A percentile compares a stretch with the other conserved stretches of the same genome.
Evolutionary conservation across 2,329 filamentous ascomycete species (phyloP).

Genomic region (Ascochyta pisi): DNA sequence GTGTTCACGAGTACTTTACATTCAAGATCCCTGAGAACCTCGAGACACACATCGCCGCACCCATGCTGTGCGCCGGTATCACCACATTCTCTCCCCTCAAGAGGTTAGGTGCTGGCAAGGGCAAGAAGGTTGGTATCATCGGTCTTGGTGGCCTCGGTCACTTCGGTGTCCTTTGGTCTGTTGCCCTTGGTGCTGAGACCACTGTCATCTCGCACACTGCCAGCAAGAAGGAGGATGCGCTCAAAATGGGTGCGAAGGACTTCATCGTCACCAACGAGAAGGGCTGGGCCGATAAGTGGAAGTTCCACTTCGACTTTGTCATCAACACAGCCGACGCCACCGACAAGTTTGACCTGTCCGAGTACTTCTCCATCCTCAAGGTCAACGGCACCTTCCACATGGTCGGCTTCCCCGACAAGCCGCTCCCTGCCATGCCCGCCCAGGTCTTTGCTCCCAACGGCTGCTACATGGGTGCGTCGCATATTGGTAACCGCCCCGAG

Average conservation of each 20-base stretch:
- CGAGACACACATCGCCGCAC: constrained; percentile 66
- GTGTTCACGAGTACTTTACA: constrained; percentile 77
- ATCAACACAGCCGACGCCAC: constrained; percentile 76
- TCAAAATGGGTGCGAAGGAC: constrained; percentile 66
- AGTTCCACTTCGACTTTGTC: constrained; percentile 75
- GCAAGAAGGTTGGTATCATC: constrained; percentile 79
- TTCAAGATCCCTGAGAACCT: constrained; percentile 80
- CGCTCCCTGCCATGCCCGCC: constrained; percentile 72
- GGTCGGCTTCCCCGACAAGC: constrained; percentile 80
- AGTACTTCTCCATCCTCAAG: constrained; percentile 81
- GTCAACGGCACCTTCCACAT: constrained; percentile 82
- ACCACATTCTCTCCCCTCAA: constrained; percentile 81
- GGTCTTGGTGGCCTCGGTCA: constrained; percentile 65
- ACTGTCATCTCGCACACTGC: constrained; percentile 67
- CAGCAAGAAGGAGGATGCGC: constrained; percentile 65
- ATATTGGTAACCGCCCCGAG: constrained; percentile 59
- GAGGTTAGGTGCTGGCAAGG: constrained; percentile 75
- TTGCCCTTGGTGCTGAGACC: constrained; percentile 66
- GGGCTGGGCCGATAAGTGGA: constrained; percentile 63
- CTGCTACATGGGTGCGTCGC: constrained; percentile 59
- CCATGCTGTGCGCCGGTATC: constrained; percentile 85
- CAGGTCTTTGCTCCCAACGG: constrained; percentile 80
- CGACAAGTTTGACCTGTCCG: constrained; percentile 70
- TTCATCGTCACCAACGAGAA: constrained; percentile 66
- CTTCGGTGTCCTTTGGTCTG: constrained; percentile 57